A percentile compares a stretch with the other conserved stretches of the same genome.
Conservation (phyloP, 768 basidiomycete species). For the Phylloporus arenicola region DNA sequence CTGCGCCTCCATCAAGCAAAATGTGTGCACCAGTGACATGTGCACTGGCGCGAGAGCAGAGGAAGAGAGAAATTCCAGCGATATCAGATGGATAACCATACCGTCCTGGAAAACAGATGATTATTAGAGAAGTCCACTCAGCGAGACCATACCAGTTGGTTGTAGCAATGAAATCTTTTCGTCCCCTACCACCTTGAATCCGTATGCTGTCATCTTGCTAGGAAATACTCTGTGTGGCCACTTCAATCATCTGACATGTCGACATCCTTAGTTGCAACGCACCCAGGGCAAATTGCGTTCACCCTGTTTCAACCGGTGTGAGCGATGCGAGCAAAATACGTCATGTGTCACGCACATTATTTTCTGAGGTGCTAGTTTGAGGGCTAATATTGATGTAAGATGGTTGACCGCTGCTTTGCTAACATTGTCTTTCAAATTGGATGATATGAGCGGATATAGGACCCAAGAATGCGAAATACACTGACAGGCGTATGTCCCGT, state of each 20-base stretch:
- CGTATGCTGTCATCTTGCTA: slow-evolving; percentile 79
- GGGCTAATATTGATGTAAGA: slow-evolving; percentile 65
- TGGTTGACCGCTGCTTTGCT: slow-evolving; percentile 89
- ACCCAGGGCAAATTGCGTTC: slow-evolving; percentile 84
- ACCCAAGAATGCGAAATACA: slow-evolving; percentile 11
- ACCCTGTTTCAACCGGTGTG: slow-evolving; percentile 41
- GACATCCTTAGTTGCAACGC: slow-evolving; percentile 4
- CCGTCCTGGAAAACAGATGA: slow-evolving; percentile 42
- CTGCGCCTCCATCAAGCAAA: slow-evolving; percentile 62
- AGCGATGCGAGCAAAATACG: background rate
- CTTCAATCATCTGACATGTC: background rate
- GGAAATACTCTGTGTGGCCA: slow-evolving; percentile 54
- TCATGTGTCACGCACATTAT: slow-evolving; percentile 54
- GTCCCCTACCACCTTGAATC: slow-evolving; percentile 51
- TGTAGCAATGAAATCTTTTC: slow-evolving; percentile 48
- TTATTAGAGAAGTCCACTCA: background rate
- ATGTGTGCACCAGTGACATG: slow-evolving; percentile 74
- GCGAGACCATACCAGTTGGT: slow-evolving; percentile 51
- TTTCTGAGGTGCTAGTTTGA: slow-evolving; percentile 52
- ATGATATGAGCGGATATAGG: background rate
- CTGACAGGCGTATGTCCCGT: slow-evolving; percentile 78
- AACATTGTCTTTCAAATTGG: slow-evolving; percentile 50
- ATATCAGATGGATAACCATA: slow-evolving; percentile 61
- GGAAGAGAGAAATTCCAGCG: slow-evolving; percentile 65
- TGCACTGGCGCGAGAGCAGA: slow-evolving; percentile 64